Conservation (phyloP, 2,329 filamentous ascomycete species). For the Penicillium sclerotigenum region DNA sequence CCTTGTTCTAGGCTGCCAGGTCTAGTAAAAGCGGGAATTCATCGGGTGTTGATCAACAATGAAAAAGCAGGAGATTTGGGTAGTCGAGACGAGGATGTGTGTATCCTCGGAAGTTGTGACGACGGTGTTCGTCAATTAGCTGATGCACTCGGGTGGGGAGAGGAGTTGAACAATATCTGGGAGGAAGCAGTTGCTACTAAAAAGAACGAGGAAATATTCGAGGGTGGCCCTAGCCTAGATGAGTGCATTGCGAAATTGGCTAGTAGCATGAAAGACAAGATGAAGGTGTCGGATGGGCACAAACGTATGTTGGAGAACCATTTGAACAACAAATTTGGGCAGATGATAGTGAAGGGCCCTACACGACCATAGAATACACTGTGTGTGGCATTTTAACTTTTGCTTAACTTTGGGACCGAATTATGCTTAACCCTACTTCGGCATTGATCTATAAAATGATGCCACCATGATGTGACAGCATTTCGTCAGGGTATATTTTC, state of each 20-base stretch:
- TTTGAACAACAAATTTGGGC: slow-evolving; percentile 22
- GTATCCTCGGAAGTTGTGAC: slow-evolving; percentile 73
- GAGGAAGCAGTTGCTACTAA: slow-evolving; percentile 57
- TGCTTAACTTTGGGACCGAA: background rate
- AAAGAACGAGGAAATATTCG: slow-evolving; percentile 44
- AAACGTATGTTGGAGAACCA: slow-evolving; percentile 33
- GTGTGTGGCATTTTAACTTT: background rate
- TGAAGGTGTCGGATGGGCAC: slow-evolving; percentile 43
- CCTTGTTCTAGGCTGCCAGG: slow-evolving; percentile 74
- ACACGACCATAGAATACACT: background rate
- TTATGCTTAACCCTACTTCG: background rate
- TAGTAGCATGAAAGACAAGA: slow-evolving; percentile 47
- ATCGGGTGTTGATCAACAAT: slow-evolving; percentile 75
- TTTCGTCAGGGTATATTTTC: background rate
- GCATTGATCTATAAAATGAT: slow-evolving; percentile 1
- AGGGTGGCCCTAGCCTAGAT: slow-evolving; percentile 47
- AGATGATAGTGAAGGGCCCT: slow-evolving; percentile 5
- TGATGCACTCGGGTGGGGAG: slow-evolving; percentile 70
- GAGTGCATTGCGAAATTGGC: slow-evolving; percentile 52
- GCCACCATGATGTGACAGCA: slow-evolving; percentile 12
- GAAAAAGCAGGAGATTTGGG: slow-evolving; percentile 76
- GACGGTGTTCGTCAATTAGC: slow-evolving; percentile 69
- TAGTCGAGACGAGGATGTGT: slow-evolving; percentile 67
- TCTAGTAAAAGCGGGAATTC: slow-evolving; percentile 56
- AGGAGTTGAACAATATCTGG: slow-evolving; percentile 73